Conservation (phyloP, 192 early-diverging fungal species). For the Helicostylum pulchrum region DNA sequence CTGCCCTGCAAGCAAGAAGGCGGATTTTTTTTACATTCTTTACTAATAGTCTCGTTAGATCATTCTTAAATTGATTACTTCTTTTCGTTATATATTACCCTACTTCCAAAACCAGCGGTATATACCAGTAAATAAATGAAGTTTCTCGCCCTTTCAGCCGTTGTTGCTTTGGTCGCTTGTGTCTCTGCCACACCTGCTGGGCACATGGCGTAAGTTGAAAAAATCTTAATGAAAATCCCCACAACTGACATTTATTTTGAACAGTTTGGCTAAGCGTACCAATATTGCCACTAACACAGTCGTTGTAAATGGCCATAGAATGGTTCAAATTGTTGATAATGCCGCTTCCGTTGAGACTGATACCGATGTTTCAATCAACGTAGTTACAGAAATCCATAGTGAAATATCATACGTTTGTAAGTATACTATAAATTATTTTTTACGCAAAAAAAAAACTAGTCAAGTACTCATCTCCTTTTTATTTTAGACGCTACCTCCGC, state of each 20-base stretch:
- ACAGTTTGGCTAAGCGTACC: neutral
- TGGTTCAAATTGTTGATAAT: neutral
- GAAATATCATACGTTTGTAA: neutral
- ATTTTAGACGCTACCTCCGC: neutral
- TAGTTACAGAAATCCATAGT: neutral
- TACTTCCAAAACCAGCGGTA: neutral
- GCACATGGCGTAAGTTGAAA: neutral
- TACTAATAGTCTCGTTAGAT: neutral
- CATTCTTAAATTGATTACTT: neutral
- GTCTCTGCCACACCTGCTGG: neutral
- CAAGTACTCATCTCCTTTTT: neutral
- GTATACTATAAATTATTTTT: neutral
- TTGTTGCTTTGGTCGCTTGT: neutral
- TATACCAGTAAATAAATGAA: conserved; percentile 1
- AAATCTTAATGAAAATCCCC: neutral
- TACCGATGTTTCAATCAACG: neutral
- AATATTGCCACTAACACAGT: neutral
- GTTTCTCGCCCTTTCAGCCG: neutral
- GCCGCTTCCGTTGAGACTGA: neutral
- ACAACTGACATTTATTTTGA: neutral
- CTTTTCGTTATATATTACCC: neutral
- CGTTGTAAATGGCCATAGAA: neutral
- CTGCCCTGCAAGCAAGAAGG: too few species aligned
- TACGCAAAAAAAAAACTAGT: too few species aligned
- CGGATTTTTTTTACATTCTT: too few species aligned